Evolutionary conservation across 1,284 basidiomycete genomes (phyloP), one percentile per base, ranked within the genome.

Genomic region (Boletus albobrunnescens): DNA sequence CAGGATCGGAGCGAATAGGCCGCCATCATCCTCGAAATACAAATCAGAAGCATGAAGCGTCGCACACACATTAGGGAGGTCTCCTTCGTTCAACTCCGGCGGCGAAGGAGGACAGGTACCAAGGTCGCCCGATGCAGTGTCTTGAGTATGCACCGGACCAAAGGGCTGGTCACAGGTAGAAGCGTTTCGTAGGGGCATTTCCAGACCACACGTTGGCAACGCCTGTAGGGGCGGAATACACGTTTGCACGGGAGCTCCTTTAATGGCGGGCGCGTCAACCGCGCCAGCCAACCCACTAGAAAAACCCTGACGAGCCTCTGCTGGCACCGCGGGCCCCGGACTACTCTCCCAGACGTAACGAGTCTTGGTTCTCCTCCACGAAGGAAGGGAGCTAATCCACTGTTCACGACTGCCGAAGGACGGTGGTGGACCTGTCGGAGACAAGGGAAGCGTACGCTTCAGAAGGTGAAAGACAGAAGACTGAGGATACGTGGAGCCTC

Each of bases 241-340:
- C 79, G 82, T 81, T 78, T 86, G 75, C 78, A 81, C 82, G 79
- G 71, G 81, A 69, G 75, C 63, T 79, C 85, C 85, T 86, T 88
- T 87, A 86, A 84, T 87, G 72, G 78, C 81, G 64, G 75, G 64
- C 72, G 79, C 83, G 84, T 84, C 73, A 58, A 63, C 73, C 77
- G 78, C 76, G 67, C 62, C 74, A 66, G 76, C 74, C 80, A 88
- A 87, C 86, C 85, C 85, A 70, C 68, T 67, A 54, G 65, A 61
- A 84, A 85, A 87, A 84, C 69, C 74, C 78, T 71, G 74, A 57
- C 61, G 59, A 42, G 13, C 37, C 33, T 40, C 44, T 24, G 13
- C 22, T 14, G 44, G 24, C 3, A 40, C 22, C 13, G 38, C 28
- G 17, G 53, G 50, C 54, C 51, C 52, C 26, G 47, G 59, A 54